Evolutionary conservation across 2,329 filamentous ascomycete genomes (phyloP), one percentile per base, ranked within the genome.

Genomic region (Volutella citrinella): DNA sequence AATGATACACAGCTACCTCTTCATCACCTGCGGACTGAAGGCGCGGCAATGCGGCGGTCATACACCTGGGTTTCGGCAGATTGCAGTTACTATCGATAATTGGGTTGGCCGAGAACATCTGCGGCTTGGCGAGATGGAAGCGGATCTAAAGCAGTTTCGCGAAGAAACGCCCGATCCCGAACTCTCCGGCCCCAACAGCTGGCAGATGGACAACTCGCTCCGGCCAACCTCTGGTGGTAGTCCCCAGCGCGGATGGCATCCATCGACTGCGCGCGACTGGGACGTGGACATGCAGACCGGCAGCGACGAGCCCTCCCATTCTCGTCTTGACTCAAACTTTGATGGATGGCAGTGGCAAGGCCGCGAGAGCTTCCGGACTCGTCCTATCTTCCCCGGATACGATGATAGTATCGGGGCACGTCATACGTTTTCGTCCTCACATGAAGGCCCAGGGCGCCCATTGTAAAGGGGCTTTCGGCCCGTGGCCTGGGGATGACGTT

Each of bases 1-100:
- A 57, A 70, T 82, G 46, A 78, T 83, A 29, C 79, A 83, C 58
- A 78, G 78, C 56, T 83, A 80, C 50, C 62, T 83, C 12, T 83
- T 83, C 45, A 71, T 83, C 36, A 66, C 63, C 32, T 80, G 77
- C 46, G 79, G 79, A 5, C 74, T 78, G 52, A 65, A 69, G 26
- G 78, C 78, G 1, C 62, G 70, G 21, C 60, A 66, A 16, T 64
- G 68, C 25, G 78, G 77, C 10, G 79, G 79, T 1, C 79, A 83
- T 45, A 82, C 79, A 3, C 54, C 64, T 3, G 79, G 76, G 3
- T 83, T 83, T 47, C 64, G 66, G 18, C 64, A 63, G 27, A 82
- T 83, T 42, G 78, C 78, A 18, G 61, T 60, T 17, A 58, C 75
- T n/a, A 78, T 83, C 34, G 78, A 82, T 44, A 57, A 64, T 18